These are phyloP conservation scores for Moesziomyces antarcticus DNA, from an alignment of 1,284 basidiomycete genomes.

Conservation along the genomic window DNA sequence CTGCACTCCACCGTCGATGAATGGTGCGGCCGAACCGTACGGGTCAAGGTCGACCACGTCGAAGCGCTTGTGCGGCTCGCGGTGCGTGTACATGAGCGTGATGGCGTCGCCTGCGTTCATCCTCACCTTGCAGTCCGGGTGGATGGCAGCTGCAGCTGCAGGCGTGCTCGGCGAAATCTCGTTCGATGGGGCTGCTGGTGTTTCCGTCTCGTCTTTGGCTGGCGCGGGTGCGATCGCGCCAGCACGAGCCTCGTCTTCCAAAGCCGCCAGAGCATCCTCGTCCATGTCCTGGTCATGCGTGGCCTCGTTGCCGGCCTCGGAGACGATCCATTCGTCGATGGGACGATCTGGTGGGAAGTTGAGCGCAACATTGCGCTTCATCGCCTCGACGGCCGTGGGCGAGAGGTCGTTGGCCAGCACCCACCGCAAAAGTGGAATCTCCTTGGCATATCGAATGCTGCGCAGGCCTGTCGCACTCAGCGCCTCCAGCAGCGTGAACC, in stretches of 20 bases:
- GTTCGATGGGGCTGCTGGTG: conserved; percentile 4
- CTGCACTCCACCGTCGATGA: conserved; percentile 96
- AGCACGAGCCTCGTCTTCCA: conserved; percentile 24
- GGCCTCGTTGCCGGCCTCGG: conserved; percentile 12
- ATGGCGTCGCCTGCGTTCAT: conserved; percentile 65
- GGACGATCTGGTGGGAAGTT: conserved; percentile 78
- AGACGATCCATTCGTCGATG: conserved; percentile 50
- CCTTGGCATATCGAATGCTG: conserved; percentile 96
- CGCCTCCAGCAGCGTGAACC: conserved; percentile 89
- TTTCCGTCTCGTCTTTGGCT: conserved; percentile 2
- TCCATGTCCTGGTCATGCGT: conserved; percentile 15
- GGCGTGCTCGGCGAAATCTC: conserved; percentile 6
- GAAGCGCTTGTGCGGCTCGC: conserved; percentile 78
- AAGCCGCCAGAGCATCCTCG: conserved; percentile 32
- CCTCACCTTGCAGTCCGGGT: conserved; percentile 63
- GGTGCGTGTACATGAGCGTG: conserved; percentile 89
- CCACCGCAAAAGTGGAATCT: conserved; percentile 89
- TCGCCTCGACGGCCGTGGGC: conserved; percentile 82
- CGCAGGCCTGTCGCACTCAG: conserved; percentile 94
- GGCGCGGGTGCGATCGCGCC: not conserved
- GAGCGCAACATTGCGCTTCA: conserved; percentile 87
- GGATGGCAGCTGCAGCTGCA: conserved; percentile 34
- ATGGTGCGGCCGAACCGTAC: conserved; percentile 95
- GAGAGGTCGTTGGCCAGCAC: conserved; percentile 95
- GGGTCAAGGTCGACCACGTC: conserved; percentile 97